Evolutionary conservation across 1,284 basidiomycete species (phyloP), one percentile per base, ranked within the genome.

Genomic region (Pseudozyma sp.): DNA sequence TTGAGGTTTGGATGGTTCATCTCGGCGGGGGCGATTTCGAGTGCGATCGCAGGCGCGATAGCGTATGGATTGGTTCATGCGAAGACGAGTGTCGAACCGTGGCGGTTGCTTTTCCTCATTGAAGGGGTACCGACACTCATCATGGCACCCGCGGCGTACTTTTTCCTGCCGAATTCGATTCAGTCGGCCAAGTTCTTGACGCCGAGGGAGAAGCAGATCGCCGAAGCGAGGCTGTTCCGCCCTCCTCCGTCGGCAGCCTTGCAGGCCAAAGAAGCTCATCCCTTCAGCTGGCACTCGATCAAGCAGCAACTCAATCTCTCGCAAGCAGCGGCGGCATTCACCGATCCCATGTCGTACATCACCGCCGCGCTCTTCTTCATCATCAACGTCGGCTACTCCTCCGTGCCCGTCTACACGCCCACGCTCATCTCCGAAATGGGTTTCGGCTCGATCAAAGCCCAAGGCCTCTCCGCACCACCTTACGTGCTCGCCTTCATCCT

Each of bases 381-480:
- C 49, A 66, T 71, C 54, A 84, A 84, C 54, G 79, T 83, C 42
- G 72, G 72, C 1, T 82, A 80, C 47, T 75, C 74, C 16, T 54
- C 54, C 13, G 64, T 84, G 6, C 79, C 82, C 14, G 80, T 84
- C 50, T 84, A 81, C 73, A 52, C 77, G 3, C 82, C 82, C 3
- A 81, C 77, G 29, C 72, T 84, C 24, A 51, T 84, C 9, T 34
- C 70, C 5, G 70, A 78, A 31, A 77, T 81, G 74, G 82, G 82
- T 0, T 82, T 75, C 54, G 68, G 73, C 14, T 73, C 62, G 40
- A 67, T 73, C 50, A 50, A 58, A 6, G 77, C 79, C 0, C 79
- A 81, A 45, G 78, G 77, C 13, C 67, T 75, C 4, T 69, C 76
- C 3, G 75, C 76, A 0, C 78, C 78, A 8, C 78, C 78, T 5